Evolutionary conservation across 331 rosid genomes (phyloP).

Genomic region (Quercus tomentella): DNA sequence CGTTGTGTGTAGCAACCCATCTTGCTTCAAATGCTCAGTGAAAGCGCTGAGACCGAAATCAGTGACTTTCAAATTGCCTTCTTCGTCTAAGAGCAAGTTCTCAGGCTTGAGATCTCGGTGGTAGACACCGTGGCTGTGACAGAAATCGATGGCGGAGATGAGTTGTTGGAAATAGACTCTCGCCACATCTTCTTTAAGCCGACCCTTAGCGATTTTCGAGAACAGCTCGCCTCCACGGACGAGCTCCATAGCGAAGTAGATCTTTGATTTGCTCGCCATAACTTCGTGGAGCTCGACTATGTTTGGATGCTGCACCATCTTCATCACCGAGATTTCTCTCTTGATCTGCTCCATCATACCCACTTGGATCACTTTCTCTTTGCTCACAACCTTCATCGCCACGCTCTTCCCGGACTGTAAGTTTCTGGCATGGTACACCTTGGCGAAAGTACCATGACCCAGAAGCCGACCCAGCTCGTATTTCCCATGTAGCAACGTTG

Average conservation of each 20-base stretch:
- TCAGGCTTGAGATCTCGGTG: constrained; percentile 96
- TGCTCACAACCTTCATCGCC: constrained; percentile 91
- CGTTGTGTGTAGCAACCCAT: constrained; percentile 77
- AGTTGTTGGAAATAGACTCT: constrained; percentile 80
- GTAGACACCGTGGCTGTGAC: constrained; percentile 91
- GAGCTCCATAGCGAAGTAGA: constrained; percentile 89
- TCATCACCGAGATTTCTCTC: constrained; percentile 85
- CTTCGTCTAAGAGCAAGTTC: constrained; percentile 75
- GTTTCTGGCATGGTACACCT: constrained; percentile 74
- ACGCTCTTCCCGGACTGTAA: constrained; percentile 46
- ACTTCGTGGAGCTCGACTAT: constrained; percentile 87
- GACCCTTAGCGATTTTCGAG: constrained; percentile 62
- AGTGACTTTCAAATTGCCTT: constrained; percentile 72
- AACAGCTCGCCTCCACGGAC: constrained; percentile 95
- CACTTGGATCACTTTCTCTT: constrained; percentile 78
- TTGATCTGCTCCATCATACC: constrained; percentile 97
- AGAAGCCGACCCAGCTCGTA: constrained; percentile 86
- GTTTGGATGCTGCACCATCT: constrained; percentile 84
- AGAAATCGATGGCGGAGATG: constrained; percentile 91
- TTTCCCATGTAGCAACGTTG: constrained; percentile 69
- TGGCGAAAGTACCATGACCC: constrained; percentile 92
- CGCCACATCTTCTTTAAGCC: constrained; percentile 66
- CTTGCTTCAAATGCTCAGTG: constrained; percentile 64
- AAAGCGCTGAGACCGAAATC: constrained; percentile 83
- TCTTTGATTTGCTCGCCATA: constrained; percentile 86